Conservation (phyloP, 2,329 filamentous ascomycete genomes). For the Sclerotiophoma versabilis region DNA sequence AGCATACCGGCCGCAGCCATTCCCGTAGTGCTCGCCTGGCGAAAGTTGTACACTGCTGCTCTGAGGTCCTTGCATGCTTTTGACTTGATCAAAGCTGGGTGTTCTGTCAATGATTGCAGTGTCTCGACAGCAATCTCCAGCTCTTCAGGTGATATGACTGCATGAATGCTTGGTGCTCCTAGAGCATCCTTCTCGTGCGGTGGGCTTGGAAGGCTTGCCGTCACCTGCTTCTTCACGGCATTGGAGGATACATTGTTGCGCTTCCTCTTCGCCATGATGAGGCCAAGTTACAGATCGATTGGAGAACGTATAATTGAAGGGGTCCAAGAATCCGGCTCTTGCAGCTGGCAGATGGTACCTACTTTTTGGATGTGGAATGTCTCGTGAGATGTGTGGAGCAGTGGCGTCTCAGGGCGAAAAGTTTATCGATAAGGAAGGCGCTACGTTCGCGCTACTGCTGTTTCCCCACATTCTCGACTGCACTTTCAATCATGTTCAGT, state of each 20-base stretch:
- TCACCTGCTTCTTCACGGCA: slow-evolving; percentile 32
- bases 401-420: slow-evolving; percentile 15
- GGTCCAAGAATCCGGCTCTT: too few relatives aligned
- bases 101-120: slow-evolving; percentile 63
- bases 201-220: slow-evolving; percentile 34
- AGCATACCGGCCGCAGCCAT: slow-evolving; percentile 62
- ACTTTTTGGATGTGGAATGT: neutral
- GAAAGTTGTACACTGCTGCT: slow-evolving; percentile 72
- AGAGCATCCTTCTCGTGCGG: slow-evolving; percentile 30
- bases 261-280: slow-evolving; percentile 40
- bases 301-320: too few relatives aligned
- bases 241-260: slow-evolving; percentile 30
- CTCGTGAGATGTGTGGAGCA: slow-evolving; percentile 10
- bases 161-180: slow-evolving; percentile 61
- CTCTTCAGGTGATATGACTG: slow-evolving; percentile 68
- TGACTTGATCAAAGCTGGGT: slow-evolving; percentile 70
- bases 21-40: slow-evolving; percentile 72
- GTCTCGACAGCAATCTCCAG: slow-evolving; percentile 73
- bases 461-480: neutral
- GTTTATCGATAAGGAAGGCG: slow-evolving; percentile 9
- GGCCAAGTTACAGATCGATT: neutral
- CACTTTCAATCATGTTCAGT: too few relatives aligned
- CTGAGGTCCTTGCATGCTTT: slow-evolving; percentile 72
- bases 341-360: neutral
- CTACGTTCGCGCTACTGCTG: neutral